Percentiles rank a stretch among this genome's conserved stretches.
phyloP scores from a whole-genome alignment of 1,284 basidiomycete species.

The Puccinia triticina region DNA sequence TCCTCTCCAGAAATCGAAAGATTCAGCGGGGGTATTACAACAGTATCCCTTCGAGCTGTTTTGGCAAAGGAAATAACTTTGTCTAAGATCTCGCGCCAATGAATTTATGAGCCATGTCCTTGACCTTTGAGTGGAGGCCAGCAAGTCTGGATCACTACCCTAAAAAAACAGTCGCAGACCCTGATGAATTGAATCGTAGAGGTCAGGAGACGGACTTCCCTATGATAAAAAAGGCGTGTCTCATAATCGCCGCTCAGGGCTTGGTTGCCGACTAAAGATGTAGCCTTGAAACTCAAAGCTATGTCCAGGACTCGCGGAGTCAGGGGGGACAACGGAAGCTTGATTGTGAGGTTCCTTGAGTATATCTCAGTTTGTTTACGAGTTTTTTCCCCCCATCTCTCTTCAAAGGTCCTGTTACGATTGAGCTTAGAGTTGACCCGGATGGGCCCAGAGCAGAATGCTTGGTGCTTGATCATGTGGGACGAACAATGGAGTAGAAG shows the following conservation, averaged over 20 bases:
- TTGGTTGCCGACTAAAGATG: neutral
- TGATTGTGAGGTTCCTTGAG: constrained; percentile 15
- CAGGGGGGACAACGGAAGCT: neutral
- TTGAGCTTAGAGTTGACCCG: neutral
- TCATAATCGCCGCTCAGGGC: neutral
- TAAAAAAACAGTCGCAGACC: neutral
- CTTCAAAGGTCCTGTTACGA: neutral
- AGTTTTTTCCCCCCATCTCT: neutral
- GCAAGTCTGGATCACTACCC: neutral
- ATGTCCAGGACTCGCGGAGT: neutral
- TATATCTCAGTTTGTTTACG: neutral
- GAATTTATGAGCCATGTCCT: neutral
- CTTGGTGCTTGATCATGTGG: neutral
- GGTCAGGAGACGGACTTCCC: constrained; percentile 3
- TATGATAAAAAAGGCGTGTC: neutral
- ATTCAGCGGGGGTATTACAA: neutral
- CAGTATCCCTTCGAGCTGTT: neutral
- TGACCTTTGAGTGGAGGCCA: neutral
- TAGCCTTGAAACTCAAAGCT: neutral
- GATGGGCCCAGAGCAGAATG: neutral
- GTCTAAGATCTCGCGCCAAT: neutral
- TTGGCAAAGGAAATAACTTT: neutral
- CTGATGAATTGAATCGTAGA: neutral
- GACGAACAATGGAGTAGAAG: neutral
- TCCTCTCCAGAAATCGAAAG: neutral